Percentiles rank a stretch among this genome's conserved stretches.
Evolutionary conservation across 2,329 filamentous ascomycete genomes (phyloP).

Genomic region (Hypocrella siamensis): DNA sequence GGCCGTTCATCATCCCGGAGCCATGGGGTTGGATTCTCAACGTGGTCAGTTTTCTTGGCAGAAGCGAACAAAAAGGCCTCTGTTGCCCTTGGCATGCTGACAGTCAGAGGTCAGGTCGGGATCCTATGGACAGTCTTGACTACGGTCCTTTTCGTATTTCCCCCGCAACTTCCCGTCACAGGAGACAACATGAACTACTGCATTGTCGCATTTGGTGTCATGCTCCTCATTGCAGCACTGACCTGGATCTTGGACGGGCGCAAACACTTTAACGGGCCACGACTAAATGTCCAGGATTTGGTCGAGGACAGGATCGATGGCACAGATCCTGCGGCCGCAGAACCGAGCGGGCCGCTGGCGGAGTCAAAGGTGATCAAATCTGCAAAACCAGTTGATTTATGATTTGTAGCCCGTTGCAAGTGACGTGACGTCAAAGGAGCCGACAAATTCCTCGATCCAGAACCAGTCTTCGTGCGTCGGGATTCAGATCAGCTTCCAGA

Average conservation of each 20-base stretch:
- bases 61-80: too few species aligned
- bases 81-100: neutral
- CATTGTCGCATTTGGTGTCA: constrained; percentile 30
- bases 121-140: constrained; percentile 54
- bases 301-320: constrained; percentile 3
- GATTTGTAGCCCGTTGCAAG: too few species aligned
- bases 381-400: too few species aligned
- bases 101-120: too few species aligned
- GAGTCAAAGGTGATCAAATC: neutral
- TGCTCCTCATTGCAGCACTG: constrained; percentile 24
- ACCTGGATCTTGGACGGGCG: constrained; percentile 33
- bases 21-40: constrained; percentile 21
- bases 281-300: constrained; percentile 7
- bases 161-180: constrained; percentile 48
- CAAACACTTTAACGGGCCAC: constrained; percentile 27
- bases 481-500: too few species aligned
- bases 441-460: too few species aligned
- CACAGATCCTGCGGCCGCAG: neutral
- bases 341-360: neutral
- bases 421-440: too few species aligned
- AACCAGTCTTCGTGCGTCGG: too few species aligned
- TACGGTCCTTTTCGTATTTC: constrained; percentile 61
- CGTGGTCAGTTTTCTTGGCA: constrained; percentile 5
- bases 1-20: constrained; percentile 20
- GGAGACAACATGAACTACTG: constrained; percentile 52